Evolutionary conservation across 768 basidiomycete species (phyloP).

Genomic region (Suillus spraguei): DNA sequence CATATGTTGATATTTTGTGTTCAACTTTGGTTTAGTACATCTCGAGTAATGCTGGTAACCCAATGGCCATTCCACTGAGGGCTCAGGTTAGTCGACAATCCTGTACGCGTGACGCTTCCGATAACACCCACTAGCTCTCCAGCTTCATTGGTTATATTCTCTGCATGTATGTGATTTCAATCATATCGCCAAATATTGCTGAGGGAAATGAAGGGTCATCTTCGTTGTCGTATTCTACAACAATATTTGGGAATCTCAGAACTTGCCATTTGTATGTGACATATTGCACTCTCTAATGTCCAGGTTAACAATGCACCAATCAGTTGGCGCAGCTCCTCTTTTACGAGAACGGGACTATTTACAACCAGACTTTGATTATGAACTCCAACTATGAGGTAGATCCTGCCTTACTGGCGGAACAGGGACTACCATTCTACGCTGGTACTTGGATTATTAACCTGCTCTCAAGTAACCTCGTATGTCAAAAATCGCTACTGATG

Average conservation of each 20-base stretch:
- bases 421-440: constrained; percentile 38
- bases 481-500: background rate
- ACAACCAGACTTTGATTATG: constrained; percentile 55
- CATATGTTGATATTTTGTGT: constrained; percentile 40
- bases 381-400: constrained; percentile 55
- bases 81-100: constrained; percentile 37
- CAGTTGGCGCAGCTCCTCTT: constrained; percentile 42
- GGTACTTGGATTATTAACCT: constrained; percentile 27
- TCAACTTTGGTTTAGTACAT: constrained; percentile 43
- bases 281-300: constrained; percentile 13
- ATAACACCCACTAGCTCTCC: constrained; percentile 37
- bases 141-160: constrained; percentile 50
- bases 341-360: constrained; percentile 52
- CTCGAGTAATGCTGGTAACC: constrained; percentile 35
- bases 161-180: constrained; percentile 42
- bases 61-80: constrained; percentile 55
- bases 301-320: background rate
- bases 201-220: constrained; percentile 24
- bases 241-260: constrained; percentile 60
- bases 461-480: constrained; percentile 18
- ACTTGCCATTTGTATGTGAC: constrained; percentile 54
- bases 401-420: constrained; percentile 45
- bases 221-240: constrained; percentile 41
- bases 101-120: background rate
- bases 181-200: background rate